Evolutionary conservation across 2,329 filamentous ascomycete species (phyloP), one percentile per base, ranked within the genome.

Genomic region (Aspergillus floridensis): DNA sequence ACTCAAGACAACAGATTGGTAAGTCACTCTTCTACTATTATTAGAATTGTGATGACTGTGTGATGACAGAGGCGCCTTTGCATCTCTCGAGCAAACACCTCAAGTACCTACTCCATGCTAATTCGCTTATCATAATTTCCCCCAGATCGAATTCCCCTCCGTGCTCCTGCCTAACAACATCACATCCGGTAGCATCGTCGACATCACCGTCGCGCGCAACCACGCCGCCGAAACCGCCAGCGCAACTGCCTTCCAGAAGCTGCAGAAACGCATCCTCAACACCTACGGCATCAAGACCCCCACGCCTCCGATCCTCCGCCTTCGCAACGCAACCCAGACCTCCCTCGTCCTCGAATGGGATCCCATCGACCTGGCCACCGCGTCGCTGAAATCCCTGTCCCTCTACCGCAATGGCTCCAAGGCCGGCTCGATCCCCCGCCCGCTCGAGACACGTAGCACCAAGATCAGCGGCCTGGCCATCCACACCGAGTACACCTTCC

Each of bases 341-440:
- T 96, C 91, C 29, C 89, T 98, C 49, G 95, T 99, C 41, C 89
- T 99, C 55, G 95, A 98, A 79, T 99, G 95, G 95, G 95, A 98
- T 65, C 92, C 93, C 35, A 90, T 99, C 72, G 86, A 93, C 69
- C 87, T 97, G 53, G 95, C 93, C 22, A 98, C 93, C 5, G 92
- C 95, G 64, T 92, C 95, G 73, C 84, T 98, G 62, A 88, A 95
- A 70, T 93, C 90, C 53, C 85, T 99, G 56, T 92, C 90, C 59
- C 83, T 99, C 54, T 98, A 95, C 79, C 90, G 95, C 75, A 99
- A 99, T 81, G 92, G 92, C 69, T 92, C 92, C 74, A 99, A 98
- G 80, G 93, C 93, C 16, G 95, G 95, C 70, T 93, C 90, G 70
- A 98, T 99, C 72, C 95, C 95, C 22, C 86, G 90, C 57, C 92